Conservation (phyloP, 1,284 basidiomycete species). For the Volvariella surrecta region DNA sequence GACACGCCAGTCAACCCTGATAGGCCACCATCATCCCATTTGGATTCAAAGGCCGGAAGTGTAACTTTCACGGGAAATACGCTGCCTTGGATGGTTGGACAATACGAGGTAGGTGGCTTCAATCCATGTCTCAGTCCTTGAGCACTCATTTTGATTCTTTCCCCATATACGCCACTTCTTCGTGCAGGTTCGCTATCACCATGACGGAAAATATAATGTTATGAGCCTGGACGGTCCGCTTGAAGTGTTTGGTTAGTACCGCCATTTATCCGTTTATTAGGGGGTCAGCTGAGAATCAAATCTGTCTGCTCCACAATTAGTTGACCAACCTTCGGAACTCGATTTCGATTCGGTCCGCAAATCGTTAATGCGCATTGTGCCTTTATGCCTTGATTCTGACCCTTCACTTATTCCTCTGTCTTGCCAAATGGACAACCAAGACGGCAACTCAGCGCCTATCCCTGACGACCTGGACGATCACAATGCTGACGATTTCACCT, state of each 20-base stretch:
- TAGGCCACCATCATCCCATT: constrained; percentile 23
- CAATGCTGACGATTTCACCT: constrained; percentile 88
- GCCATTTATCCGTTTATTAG: constrained; percentile 2
- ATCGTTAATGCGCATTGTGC: constrained; percentile 70
- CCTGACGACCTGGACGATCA: constrained; percentile 30
- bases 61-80: constrained; percentile 71
- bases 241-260: constrained; percentile 74
- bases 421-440: constrained; percentile 32
- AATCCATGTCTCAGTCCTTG: constrained; percentile 2
- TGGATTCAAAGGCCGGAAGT: constrained; percentile 51
- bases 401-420: constrained; percentile 74
- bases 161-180: background rate
- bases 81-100: constrained; percentile 81
- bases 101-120: constrained; percentile 70
- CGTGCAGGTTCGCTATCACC: constrained; percentile 71
- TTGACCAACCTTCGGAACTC: constrained; percentile 54
- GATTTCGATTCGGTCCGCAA: constrained; percentile 59
- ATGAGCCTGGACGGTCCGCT: constrained; percentile 79
- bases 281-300: constrained; percentile 5
- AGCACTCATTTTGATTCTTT: constrained; percentile 1
- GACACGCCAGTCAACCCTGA: constrained; percentile 59
- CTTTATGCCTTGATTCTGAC: constrained; percentile 82
- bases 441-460: constrained; percentile 4
- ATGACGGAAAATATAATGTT: constrained; percentile 95
- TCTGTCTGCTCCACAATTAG: constrained; percentile 25